Evolutionary conservation across 495 filamentous ascomycete genomes (phyloP).

Genomic region (Cudoniella acicularis): DNA sequence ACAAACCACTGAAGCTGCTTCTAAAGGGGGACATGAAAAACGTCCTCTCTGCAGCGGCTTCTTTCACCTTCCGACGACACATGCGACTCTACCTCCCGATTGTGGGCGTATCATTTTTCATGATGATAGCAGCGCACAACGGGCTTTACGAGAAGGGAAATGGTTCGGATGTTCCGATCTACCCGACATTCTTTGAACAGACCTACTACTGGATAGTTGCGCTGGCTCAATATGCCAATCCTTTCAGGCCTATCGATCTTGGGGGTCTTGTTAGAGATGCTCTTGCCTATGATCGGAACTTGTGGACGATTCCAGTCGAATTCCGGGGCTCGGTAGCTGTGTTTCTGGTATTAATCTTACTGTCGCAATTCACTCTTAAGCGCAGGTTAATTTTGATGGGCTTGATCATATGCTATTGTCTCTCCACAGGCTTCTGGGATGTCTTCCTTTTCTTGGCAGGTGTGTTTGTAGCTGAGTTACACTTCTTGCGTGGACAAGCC

Average conservation of each 20-base stretch:
- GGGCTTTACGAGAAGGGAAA: background rate
- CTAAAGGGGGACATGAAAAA: slow-evolving; percentile 38
- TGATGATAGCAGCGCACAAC: slow-evolving; percentile 5
- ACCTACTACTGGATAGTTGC: background rate
- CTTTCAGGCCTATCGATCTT: background rate
- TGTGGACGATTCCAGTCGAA: background rate
- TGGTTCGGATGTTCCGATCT: background rate
- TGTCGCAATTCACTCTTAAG: background rate
- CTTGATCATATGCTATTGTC: too few relatives aligned
- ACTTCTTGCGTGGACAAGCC: too few relatives aligned
- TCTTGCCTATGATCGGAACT: background rate
- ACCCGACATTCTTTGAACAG: background rate
- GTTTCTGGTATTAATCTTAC: background rate
- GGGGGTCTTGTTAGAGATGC: background rate
- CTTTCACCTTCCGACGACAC: slow-evolving; percentile 58
- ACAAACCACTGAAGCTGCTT: slow-evolving; percentile 53
- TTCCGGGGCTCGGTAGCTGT: background rate
- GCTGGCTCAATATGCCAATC: background rate
- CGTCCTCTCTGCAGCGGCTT: slow-evolving; percentile 38
- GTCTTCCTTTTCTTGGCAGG: too few relatives aligned
- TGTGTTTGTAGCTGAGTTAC: too few relatives aligned
- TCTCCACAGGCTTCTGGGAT: too few relatives aligned
- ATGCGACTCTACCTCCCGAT: slow-evolving; percentile 45
- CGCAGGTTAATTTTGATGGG: background rate
- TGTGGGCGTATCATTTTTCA: slow-evolving; percentile 5